Conservation (phyloP, 371 early-diverging fungal species). For the Rhizomucor pusillus region DNA sequence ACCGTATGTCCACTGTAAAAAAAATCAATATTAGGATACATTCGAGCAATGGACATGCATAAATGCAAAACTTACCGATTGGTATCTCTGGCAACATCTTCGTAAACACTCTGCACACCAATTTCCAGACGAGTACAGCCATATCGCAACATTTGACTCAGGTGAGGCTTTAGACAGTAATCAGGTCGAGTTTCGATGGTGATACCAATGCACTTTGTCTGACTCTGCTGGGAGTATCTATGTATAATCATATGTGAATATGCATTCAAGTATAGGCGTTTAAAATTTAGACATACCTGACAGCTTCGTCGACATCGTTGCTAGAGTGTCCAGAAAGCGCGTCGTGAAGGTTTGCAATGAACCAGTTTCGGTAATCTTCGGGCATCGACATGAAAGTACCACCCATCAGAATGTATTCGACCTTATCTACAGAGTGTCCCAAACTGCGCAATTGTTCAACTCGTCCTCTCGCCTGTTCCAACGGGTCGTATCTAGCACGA, state of each 20-base stretch:
- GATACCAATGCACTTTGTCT: constrained; percentile 99
- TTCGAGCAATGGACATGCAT: too few relatives aligned
- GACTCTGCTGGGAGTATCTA: constrained; percentile 92
- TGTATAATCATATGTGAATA: too few relatives aligned
- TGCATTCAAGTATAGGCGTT: not conserved
- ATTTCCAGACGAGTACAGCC: constrained; percentile 99
- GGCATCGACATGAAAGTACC: constrained; percentile 99
- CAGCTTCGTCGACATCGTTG: constrained; percentile 96
- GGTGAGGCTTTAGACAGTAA: constrained; percentile 97
- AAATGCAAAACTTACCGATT: constrained; percentile 61
- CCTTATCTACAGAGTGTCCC: constrained; percentile 99
- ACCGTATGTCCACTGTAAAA: constrained; percentile 95
- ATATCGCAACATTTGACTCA: constrained; percentile 98
- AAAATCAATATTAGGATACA: not conserved
- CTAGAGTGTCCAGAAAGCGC: constrained; percentile 95
- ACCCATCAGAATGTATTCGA: constrained; percentile 99
- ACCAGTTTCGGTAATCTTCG: constrained; percentile 97
- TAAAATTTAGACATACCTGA: constrained; percentile 45
- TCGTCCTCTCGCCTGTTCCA: constrained; percentile 96
- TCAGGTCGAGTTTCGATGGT: constrained; percentile 99
- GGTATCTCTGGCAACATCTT: constrained; percentile 99
- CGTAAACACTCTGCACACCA: constrained; percentile 99
- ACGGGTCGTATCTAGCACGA: constrained; percentile 98
- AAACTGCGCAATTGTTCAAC: constrained; percentile 94
- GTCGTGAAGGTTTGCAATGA: constrained; percentile 98